Evolutionary conservation across 495 filamentous ascomycete species (phyloP), one percentile per base, ranked within the genome.

Genomic region (Talaromyces adpressus): DNA sequence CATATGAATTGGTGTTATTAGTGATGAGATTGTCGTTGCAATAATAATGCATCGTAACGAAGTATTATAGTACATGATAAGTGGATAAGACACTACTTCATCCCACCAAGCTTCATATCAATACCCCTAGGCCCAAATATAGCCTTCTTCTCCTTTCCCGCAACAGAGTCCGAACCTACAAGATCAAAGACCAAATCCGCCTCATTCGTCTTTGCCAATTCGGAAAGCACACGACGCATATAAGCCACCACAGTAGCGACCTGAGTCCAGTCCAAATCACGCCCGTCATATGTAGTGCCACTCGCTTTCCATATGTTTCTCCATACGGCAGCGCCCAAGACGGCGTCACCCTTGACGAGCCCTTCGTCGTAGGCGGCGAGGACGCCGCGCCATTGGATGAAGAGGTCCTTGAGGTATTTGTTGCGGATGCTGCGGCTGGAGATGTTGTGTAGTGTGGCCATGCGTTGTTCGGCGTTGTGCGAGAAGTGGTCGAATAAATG

Each of bases 401-500:
- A 98, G 29, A 97, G 77, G 71, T 97, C 94, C 72, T 96, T 94
- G 27, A 98, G 84, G 74, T 96, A 97, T 61, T 83, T 86, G 72
- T 93, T 92, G 9, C 93, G 84, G 52, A 91, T 79, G 0, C 76
- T 73, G 7, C 85, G 79, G 57, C 87, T 82, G 8, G 78, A 71
- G 64, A 97, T 79, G 34, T 84, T 81, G 78, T 97, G 91, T 27
- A 84, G 73, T 18, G 80, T 81, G 57, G 84, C 82, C 91, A 98
- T 97, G 71, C 87, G 87, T 69, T 89, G 85, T 77, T 98, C 94
- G 36, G 91, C 90, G 66, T 89, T 87, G 77, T 90, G 89, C 75
- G 96, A 98, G 81, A 94, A 96, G 72, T 97, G 92, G 73, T 98
- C 91, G 34, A 94, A 85, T 45, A 90, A 79, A 70, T 92, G 87